These are phyloP conservation scores for Kazachstania africana DNA, from an alignment of 805 yeast genomes.

Conservation along the genomic window DNA sequence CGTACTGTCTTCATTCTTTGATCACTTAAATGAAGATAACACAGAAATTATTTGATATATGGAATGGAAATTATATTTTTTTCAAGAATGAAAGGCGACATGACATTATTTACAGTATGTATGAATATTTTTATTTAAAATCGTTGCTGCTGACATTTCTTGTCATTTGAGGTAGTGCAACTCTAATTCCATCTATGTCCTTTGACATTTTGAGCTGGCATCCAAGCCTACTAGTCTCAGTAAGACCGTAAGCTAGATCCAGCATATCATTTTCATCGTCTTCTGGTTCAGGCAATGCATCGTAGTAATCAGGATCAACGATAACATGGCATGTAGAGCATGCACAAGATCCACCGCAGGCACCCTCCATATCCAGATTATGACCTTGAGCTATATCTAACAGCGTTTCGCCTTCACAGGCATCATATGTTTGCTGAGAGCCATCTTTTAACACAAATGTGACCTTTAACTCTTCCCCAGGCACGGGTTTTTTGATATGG, in stretches of 20 bases:
- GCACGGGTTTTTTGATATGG: conserved; percentile 78
- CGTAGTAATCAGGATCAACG: conserved; percentile 91
- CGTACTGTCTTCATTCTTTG: too few species aligned
- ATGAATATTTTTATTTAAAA: conserved; percentile 26
- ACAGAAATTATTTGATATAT: too few species aligned
- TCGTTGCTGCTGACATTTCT: conserved; percentile 79
- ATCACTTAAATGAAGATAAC: too few species aligned
- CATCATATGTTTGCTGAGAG: conserved; percentile 67
- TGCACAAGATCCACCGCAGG: conserved; percentile 98
- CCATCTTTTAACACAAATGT: conserved; percentile 93
- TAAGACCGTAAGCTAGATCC: conserved; percentile 92
- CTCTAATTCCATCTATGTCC: conserved; percentile 84
- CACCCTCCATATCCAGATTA: conserved; percentile 93
- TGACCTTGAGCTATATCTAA: conserved; percentile 92
- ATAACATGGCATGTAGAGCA: conserved; percentile 97
- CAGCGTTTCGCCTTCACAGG: conserved; percentile 81
- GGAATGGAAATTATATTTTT: too few species aligned
- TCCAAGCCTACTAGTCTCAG: conserved; percentile 92
- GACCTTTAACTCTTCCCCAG: conserved; percentile 81
- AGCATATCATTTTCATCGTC: conserved; percentile 98
- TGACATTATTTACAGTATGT: too few species aligned
- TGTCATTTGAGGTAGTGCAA: conserved; percentile 96
- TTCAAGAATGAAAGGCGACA: too few species aligned
- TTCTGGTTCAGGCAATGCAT: conserved; percentile 82
- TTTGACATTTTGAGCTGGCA: conserved; percentile 87